A percentile compares a stretch with the other conserved stretches of the same genome.
phyloP scores from a whole-genome alignment of 148 eudicot genomes.

The Amaranthus hypochondriacus region DNA sequence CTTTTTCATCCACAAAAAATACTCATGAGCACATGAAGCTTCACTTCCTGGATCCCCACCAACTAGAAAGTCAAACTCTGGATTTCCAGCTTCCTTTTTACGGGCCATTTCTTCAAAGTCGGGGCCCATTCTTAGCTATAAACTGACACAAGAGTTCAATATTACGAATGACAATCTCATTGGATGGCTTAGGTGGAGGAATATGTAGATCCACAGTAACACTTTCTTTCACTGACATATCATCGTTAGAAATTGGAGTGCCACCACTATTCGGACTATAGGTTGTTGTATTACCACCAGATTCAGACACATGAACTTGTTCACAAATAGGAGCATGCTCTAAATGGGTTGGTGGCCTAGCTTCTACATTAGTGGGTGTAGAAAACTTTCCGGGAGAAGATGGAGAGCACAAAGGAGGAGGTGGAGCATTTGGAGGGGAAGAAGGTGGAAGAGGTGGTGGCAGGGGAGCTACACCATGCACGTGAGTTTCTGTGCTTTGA shows the following conservation, averaged over 20 bases:
- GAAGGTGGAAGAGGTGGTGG: conserved; percentile 49
- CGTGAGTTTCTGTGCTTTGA: conserved; percentile 21
- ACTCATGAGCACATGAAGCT: conserved; percentile 50
- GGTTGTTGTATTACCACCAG: conserved; percentile 21
- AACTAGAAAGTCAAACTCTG: conserved; percentile 54
- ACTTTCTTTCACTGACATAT: conserved; percentile 15
- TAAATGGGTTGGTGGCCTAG: conserved; percentile 19
- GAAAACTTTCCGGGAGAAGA: conserved; percentile 22
- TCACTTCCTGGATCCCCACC: conserved; percentile 69
- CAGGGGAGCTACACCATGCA: conserved; percentile 22
- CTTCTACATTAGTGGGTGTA: conserved; percentile 19
- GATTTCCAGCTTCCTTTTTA: conserved; percentile 53
- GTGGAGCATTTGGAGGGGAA: conserved; percentile 42
- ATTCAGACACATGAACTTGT: conserved; percentile 22
- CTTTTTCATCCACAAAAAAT: conserved; percentile 61
- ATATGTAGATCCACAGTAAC: conserved; percentile 33
- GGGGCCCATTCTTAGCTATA: conserved; percentile 57
- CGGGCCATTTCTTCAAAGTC: conserved; percentile 49
- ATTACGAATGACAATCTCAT: conserved; percentile 40
- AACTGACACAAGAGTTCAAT: conserved; percentile 52
- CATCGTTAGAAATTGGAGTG: conserved; percentile 17
- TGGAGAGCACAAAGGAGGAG: conserved; percentile 30
- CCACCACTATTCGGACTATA: conserved; percentile 18
- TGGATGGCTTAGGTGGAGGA: conserved; percentile 49
- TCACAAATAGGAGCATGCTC: conserved; percentile 20